Conservation (phyloP, 371 early-diverging fungal genomes). For the Choanephora cucurbitarum region DNA sequence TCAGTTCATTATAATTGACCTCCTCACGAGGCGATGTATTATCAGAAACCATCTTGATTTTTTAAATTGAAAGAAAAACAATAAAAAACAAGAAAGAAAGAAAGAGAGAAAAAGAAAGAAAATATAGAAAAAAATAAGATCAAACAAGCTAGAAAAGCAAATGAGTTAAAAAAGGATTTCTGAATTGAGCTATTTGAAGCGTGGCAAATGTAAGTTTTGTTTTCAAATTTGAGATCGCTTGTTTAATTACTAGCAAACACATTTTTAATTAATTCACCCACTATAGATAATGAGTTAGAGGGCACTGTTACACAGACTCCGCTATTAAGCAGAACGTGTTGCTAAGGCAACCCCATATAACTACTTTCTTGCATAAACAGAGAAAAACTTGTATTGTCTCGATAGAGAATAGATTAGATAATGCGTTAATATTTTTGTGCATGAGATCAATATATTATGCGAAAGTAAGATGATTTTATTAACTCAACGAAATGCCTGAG, state of each 20-base stretch:
- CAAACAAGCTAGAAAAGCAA: constrained; percentile 7
- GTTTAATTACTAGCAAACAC: constrained; percentile 15
- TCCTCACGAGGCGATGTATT: constrained; percentile 14
- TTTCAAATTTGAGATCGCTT: constrained; percentile 8
- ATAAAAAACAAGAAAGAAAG: constrained; percentile 17
- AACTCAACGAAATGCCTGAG: too few species aligned
- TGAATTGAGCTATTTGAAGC: constrained; percentile 30
- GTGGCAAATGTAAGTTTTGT: constrained; percentile 21
- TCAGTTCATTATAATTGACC: neutral
- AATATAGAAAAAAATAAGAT: constrained; percentile 5
- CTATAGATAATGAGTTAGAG: too few species aligned
- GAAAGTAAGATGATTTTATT: too few species aligned
- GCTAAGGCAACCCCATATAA: neutral
- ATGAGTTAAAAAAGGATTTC: constrained; percentile 9
- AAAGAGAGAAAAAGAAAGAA: constrained; percentile 7
- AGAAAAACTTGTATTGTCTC: too few species aligned
- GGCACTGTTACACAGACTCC: constrained; percentile 9
- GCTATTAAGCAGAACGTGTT: constrained; percentile 13
- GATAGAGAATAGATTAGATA: too few species aligned
- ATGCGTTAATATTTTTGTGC: too few species aligned
- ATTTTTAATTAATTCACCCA: constrained; percentile 1
- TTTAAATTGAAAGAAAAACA: constrained; percentile 10
- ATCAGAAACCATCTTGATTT: constrained; percentile 25
- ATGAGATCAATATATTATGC: too few species aligned
- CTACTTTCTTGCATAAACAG: neutral